phyloP scores from a whole-genome alignment of 176 grass and related monocot genomes.

The Zea luxurians region DNA sequence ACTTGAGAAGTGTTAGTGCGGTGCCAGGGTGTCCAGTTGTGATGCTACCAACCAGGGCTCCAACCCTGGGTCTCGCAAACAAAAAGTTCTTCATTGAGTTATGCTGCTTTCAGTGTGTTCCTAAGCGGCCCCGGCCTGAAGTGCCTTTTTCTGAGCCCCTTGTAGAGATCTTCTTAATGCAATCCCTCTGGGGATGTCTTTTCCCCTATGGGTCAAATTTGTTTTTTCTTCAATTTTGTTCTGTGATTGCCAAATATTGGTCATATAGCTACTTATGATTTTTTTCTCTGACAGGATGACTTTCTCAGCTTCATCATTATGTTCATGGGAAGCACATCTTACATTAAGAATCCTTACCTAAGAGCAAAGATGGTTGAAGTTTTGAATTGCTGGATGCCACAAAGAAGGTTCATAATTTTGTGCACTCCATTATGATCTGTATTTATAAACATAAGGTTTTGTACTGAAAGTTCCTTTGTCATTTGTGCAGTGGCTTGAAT shows the following conservation, averaged over 20 bases:
- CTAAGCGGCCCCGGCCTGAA: neutral
- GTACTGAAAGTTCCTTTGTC: constrained; percentile 20
- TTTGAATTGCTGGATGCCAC: constrained; percentile 88
- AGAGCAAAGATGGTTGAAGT: constrained; percentile 99
- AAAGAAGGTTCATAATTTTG: constrained; percentile 65
- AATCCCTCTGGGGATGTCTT: neutral
- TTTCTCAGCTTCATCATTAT: constrained; percentile 98
- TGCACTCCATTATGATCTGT: constrained; percentile 10
- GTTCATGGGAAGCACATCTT: constrained; percentile 89
- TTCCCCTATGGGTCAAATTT: neutral
- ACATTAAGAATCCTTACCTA: constrained; percentile 97
- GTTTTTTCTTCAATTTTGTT: neutral
- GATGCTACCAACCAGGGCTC: neutral
- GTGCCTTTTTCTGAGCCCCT: neutral
- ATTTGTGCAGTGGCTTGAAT: constrained; percentile 62
- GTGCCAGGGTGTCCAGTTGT: neutral
- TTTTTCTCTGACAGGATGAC: constrained; percentile 62
- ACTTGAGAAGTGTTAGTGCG: neutral
- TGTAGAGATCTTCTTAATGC: neutral
- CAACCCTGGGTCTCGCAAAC: neutral
- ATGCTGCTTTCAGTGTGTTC: neutral
- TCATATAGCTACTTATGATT: neutral
- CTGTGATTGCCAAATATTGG: constrained; percentile 12
- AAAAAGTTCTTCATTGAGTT: neutral
- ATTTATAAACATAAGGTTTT: constrained; percentile 12